Evolutionary conservation across 148 eudicot species (phyloP).

Genomic region (Nyssa sinensis): DNA sequence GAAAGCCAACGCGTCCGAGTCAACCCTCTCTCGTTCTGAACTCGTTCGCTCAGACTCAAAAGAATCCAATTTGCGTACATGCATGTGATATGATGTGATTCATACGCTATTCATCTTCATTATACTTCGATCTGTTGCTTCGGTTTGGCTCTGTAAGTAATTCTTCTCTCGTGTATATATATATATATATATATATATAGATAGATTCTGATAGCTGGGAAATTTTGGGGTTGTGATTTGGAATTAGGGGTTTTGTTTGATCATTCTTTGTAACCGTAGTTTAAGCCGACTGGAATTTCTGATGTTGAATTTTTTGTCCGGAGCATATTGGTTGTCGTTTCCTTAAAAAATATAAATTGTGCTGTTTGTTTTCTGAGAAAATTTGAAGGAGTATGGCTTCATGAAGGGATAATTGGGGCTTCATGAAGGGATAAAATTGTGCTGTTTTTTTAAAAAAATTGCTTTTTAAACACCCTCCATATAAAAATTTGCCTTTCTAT

Average conservation of each 20-base stretch:
- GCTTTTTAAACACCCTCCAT: too few relatives aligned
- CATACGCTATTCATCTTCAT: background rate
- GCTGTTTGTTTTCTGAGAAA: constrained; percentile 7
- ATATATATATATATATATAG: too few relatives aligned
- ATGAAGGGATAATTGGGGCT: background rate
- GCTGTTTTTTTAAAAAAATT: too few relatives aligned
- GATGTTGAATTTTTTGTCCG: background rate
- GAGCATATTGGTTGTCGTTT: background rate
- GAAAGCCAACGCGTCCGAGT: constrained; percentile 7
- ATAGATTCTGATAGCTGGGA: background rate
- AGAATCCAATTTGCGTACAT: too few relatives aligned
- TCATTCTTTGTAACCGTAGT: background rate
- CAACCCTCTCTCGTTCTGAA: background rate
- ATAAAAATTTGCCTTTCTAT: too few relatives aligned
- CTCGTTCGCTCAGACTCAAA: background rate
- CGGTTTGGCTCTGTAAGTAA: constrained; percentile 3
- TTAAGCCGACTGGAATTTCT: background rate
- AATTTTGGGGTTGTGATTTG: background rate
- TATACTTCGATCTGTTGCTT: background rate
- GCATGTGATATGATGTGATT: background rate
- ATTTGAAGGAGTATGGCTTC: background rate
- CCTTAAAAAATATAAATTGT: background rate
- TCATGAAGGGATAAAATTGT: background rate
- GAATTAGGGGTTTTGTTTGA: background rate
- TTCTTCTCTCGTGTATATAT: background rate